These are phyloP conservation scores for Candida saitoana DNA, from an alignment of 805 yeast species.

Conservation along the genomic window DNA sequence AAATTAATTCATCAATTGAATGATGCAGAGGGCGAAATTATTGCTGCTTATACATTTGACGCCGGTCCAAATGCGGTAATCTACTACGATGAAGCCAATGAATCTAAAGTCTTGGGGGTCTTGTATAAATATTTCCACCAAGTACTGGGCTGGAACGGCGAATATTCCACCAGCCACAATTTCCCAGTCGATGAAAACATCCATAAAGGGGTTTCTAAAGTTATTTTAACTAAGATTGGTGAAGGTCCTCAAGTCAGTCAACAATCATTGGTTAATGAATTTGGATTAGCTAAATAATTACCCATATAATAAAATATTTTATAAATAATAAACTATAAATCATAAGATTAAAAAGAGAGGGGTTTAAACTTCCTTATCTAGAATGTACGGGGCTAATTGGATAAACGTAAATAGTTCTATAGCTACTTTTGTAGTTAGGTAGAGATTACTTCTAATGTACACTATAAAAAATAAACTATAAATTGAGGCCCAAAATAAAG, in stretches of 20 bases:
- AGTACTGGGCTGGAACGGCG: constrained; percentile 65
- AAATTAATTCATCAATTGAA: constrained; percentile 77
- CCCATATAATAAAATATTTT: too few species aligned
- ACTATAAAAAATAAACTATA: too few species aligned
- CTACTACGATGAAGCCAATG: constrained; percentile 78
- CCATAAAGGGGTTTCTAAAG: constrained; percentile 69
- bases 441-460: too few species aligned
- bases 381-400: too few species aligned
- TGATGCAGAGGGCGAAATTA: constrained; percentile 54
- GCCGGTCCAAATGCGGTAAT: constrained; percentile 99
- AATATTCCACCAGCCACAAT: constrained; percentile 13
- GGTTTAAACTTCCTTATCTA: too few species aligned
- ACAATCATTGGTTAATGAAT: constrained; percentile 52
- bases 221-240: constrained; percentile 84
- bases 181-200: constrained; percentile 47
- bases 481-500: too few species aligned
- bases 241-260: constrained; percentile 71
- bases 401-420: too few species aligned
- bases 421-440: too few species aligned
- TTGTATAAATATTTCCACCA: constrained; percentile 55
- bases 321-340: background rate
- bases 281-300: constrained; percentile 54
- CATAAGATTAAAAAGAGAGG: too few species aligned
- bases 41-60: constrained; percentile 96
- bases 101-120: constrained; percentile 66